A percentile compares a stretch with the other conserved stretches of the same genome.
phyloP scores from a whole-genome alignment of 129 eudicot species.

The Centrapalus pauciflorus region DNA sequence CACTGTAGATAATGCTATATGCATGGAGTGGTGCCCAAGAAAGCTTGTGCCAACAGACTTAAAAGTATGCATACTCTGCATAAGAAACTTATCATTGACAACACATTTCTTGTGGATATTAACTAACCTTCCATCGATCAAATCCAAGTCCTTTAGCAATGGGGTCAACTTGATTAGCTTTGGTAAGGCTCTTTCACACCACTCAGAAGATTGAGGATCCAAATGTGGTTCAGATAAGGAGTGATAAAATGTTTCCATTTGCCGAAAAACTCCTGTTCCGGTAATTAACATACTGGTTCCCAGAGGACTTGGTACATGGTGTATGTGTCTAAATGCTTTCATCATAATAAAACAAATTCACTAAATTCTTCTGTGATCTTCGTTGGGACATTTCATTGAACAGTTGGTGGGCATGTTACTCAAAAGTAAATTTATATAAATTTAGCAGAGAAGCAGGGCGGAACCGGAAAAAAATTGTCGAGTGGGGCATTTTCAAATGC shows the following conservation, averaged over 20 bases:
- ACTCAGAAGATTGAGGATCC: slow-evolving; percentile 38
- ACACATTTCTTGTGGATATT: slow-evolving; percentile 39
- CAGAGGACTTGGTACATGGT: slow-evolving; percentile 15
- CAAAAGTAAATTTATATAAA: no score
- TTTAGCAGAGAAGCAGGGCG: no score
- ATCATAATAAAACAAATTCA: neutral
- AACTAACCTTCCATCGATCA: slow-evolving; percentile 59
- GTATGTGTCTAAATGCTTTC: slow-evolving; percentile 25
- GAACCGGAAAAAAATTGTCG: no score
- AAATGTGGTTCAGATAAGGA: slow-evolving; percentile 18
- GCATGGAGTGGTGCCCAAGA: slow-evolving; percentile 40
- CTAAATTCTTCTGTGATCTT: neutral
- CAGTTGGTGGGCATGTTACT: slow-evolving; percentile 14
- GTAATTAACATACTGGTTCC: slow-evolving; percentile 5
- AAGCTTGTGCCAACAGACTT: slow-evolving; percentile 47
- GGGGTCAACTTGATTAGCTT: slow-evolving; percentile 48
- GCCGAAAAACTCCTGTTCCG: slow-evolving; percentile 12
- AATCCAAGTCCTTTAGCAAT: slow-evolving; percentile 52
- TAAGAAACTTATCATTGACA: slow-evolving; percentile 50
- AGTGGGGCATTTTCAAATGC: no score
- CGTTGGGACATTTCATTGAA: slow-evolving; percentile 25
- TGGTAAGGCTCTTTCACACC: slow-evolving; percentile 45
- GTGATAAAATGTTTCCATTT: slow-evolving; percentile 28
- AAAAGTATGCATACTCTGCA: slow-evolving; percentile 43
- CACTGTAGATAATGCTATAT: slow-evolving; percentile 22